Base-by-base conservation (phyloP, 2,329 filamentous ascomycete genomes). In the Huntiella savannae region DNA sequence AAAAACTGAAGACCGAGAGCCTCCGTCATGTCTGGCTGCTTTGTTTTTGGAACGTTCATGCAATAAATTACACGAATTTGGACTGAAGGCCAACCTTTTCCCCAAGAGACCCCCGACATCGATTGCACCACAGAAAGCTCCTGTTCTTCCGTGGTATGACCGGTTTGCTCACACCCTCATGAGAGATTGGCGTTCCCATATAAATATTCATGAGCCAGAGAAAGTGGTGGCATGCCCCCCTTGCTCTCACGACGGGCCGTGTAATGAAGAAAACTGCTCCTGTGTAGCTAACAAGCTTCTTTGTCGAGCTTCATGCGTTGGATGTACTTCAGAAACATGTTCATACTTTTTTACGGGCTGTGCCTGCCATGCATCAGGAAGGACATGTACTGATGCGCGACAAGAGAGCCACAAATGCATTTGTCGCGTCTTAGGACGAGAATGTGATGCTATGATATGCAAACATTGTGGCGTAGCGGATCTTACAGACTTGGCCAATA, bases 361-460 rank as follows among this genome's bases (percentile, higher is more conserved):
- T 55, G 68, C 67, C 2, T 88, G 82, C 55, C 65, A 75, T 43
- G 62, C 63, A 1, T 62, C 63, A 5, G 81, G 80, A 46, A 72
- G 73, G 56, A 68, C 67, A 1, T 81, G 77, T 51, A 53, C 67
- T 4, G 58, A 67, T 10, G 71, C 69, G 38, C 22, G 22, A 28
- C 22, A 28, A 10, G 22, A 28, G 6, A 65, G 77, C 53, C 71
- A 70, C 50, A 68, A 70, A 3, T 91, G 84, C 56, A 77, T 80
- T 11, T 92, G 84, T 54, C 66, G 76, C 15, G 68, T 72, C 54
- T 67, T 84, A 45, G 80, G 82, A 53, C 72, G 84, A 35, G 84
- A 92, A 61, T 92, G 84, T 55, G 84, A 91, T 54, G 76, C 82
- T 2, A 75, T 80, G 49, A 65, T 88, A 10, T 92, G 84, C 55